These are phyloP conservation scores for Luffa aegyptiaca DNA, from an alignment of 306 rosid genomes.

Conservation along the genomic window DNA sequence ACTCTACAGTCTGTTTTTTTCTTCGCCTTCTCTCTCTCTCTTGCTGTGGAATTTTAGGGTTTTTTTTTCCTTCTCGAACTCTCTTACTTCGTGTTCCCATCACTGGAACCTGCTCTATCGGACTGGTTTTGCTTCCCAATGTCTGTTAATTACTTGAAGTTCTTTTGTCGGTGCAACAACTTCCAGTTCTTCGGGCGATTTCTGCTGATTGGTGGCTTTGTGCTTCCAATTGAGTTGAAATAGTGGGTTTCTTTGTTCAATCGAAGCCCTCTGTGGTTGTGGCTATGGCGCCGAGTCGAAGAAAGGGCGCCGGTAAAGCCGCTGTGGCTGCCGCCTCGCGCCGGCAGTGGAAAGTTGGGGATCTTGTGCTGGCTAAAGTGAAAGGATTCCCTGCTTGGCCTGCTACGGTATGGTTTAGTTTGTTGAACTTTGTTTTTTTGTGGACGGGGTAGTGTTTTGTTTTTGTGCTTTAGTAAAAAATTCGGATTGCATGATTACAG, in stretches of 20 bases:
- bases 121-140: conserved; percentile 30
- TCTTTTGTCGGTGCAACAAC: conserved; percentile 26
- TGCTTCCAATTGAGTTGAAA: conserved; percentile 23
- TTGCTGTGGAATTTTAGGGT: conserved; percentile 34
- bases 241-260: conserved; percentile 24
- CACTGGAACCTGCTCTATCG: neutral
- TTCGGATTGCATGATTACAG: conserved; percentile 20
- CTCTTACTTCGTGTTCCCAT: neutral
- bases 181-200: conserved; percentile 35
- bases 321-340: conserved; percentile 79
- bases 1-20: conserved; percentile 8
- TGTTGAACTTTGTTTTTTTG: neutral
- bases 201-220: conserved; percentile 18
- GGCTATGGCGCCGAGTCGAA: conserved; percentile 79
- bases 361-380: conserved; percentile 93
- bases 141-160: conserved; percentile 38
- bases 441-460: neutral
- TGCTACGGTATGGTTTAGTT: conserved; percentile 49
- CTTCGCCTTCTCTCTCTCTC: neutral
- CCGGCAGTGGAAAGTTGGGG: conserved; percentile 90
- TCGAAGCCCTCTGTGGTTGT: conserved; percentile 17
- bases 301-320: conserved; percentile 62
- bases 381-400: conserved; percentile 99
- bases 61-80: neutral
- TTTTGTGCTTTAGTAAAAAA: conserved; percentile 15